Base-by-base conservation (phyloP, 2,329 filamentous ascomycete species). In the Fusarium sp. region DNA sequence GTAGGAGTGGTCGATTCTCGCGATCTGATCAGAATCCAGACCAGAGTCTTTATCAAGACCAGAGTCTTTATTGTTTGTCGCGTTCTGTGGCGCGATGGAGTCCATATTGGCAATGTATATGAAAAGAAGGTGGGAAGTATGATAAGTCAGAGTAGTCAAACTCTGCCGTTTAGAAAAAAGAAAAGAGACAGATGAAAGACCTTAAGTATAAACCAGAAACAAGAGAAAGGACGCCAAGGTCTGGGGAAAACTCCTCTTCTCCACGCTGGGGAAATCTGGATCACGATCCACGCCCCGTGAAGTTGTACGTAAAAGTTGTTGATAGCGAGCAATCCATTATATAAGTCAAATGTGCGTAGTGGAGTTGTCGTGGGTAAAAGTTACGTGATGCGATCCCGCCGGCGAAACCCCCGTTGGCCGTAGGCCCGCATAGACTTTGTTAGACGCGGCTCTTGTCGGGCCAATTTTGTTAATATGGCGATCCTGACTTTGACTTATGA, bases 1-100 rank as follows among this genome's bases (percentile, higher is more conserved):
- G 10, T 65, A 64, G 18, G 69, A 41, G 16, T 71, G 57, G 48
- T 71, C 57, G 41, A 65, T 65, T 3, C 46, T 46, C 1, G 53
- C 61, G 18, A 65, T 66, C 13, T 64, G 65, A 29, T 68, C 64
- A 4, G 57, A 13, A 2, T 43, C 10, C 6, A 64, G 52, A 5
- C 6, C 13, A 20, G 11, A 24, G 18, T 63, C 59, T 42, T 63
- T n/a, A n/a, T 41, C 10, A 7, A 65, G 54, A 6, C 7, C 15
- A 20, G 13, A 28, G 12, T 64, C 61, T 44, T 64, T 18, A 9
- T 35, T 43, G 35, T 52, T 48, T 3, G 29, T 21, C 10, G 28
- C 16, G 21, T 21, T 23, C 15, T 44, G 42, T 39, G 50, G 37
- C 9, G 59, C 39, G 1, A 44, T 35, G 18, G 26, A 3, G 18